phyloP scores from a whole-genome alignment of 2,329 filamentous ascomycete species.

The Talaromyces islandicus region DNA sequence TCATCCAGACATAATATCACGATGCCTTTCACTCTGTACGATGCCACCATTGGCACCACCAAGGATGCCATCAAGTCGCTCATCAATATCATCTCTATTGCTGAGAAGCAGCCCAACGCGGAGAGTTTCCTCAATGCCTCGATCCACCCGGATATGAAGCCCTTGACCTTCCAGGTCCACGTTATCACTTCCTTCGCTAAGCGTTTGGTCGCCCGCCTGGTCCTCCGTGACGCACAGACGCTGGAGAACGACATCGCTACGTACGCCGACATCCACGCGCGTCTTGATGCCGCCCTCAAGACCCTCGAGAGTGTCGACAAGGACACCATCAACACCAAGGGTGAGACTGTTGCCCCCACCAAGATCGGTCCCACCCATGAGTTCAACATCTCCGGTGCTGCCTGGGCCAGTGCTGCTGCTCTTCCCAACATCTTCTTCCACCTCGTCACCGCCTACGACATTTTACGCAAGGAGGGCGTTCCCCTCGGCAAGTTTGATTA shows the following conservation, averaged over 20 bases:
- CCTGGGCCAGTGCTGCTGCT: conserved; percentile 45
- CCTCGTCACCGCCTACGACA: conserved; percentile 51
- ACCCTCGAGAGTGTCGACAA: conserved; percentile 41
- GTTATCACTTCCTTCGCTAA: conserved; percentile 20
- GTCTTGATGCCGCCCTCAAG: conserved; percentile 43
- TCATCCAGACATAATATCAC: neutral
- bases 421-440: conserved; percentile 63
- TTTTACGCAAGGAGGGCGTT: conserved; percentile 57
- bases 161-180: conserved; percentile 45
- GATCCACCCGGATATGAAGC: neutral
- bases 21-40: neutral
- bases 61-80: neutral
- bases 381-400: conserved; percentile 34
- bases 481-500: conserved; percentile 56
- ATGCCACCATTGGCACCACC: neutral
- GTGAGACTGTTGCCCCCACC: conserved; percentile 34
- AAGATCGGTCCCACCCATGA: conserved; percentile 22
- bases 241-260: conserved; percentile 39
- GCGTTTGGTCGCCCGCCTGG: neutral
- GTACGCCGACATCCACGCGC: conserved; percentile 43
- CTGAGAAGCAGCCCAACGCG: neutral
- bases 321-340: conserved; percentile 38
- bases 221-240: neutral
- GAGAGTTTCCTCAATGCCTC: neutral
- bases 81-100: neutral